Percentiles rank a stretch among this genome's conserved stretches.
Evolutionary conservation across 805 yeast species (phyloP).

Genomic region (Lachancea meyersii): DNA sequence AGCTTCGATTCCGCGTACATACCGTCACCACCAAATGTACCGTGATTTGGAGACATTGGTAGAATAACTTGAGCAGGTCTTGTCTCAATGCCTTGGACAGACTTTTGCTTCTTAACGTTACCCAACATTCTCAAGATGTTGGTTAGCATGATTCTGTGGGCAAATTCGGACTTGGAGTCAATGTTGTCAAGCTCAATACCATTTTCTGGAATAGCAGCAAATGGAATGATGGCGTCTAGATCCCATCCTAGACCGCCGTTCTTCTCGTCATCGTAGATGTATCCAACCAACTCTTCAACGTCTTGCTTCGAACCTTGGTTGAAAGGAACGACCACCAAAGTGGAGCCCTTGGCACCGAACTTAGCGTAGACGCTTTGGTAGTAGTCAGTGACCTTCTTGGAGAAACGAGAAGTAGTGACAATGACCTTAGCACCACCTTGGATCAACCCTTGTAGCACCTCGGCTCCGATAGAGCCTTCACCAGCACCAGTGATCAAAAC

Average conservation of each 20-base stretch:
- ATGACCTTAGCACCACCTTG: slow-evolving; percentile 98
- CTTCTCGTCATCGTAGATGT: slow-evolving; percentile 76
- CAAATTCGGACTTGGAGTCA: slow-evolving; percentile 93
- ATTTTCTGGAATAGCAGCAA: slow-evolving; percentile 98
- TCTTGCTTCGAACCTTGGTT: slow-evolving; percentile 97
- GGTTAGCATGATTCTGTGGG: slow-evolving; percentile 98
- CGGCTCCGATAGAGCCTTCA: slow-evolving; percentile 98
- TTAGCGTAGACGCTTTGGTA: slow-evolving; percentile 91
- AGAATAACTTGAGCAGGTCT: slow-evolving; percentile 97
- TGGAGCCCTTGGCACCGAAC: slow-evolving; percentile 87
- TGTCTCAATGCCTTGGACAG: slow-evolving; percentile 69
- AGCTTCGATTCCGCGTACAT: slow-evolving; percentile 96
- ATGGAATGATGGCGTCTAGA: slow-evolving; percentile 90
- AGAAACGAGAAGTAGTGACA: slow-evolving; percentile 93
- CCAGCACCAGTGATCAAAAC: slow-evolving; percentile 98
- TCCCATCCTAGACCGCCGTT: slow-evolving; percentile 97
- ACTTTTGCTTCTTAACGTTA: slow-evolving; percentile 77
- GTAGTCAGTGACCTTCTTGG: slow-evolving; percentile 89
- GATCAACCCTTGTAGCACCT: slow-evolving; percentile 85
- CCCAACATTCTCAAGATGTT: slow-evolving; percentile 91
- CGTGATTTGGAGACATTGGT: slow-evolving; percentile 98
- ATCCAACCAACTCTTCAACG: slow-evolving; percentile 76
- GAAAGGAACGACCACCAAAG: slow-evolving; percentile 94
- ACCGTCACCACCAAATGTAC: slow-evolving; percentile 98
- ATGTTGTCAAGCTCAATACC: slow-evolving; percentile 92